Conservation (phyloP, 2,329 filamentous ascomycete species). For the Scedosporium minutisporum region DNA sequence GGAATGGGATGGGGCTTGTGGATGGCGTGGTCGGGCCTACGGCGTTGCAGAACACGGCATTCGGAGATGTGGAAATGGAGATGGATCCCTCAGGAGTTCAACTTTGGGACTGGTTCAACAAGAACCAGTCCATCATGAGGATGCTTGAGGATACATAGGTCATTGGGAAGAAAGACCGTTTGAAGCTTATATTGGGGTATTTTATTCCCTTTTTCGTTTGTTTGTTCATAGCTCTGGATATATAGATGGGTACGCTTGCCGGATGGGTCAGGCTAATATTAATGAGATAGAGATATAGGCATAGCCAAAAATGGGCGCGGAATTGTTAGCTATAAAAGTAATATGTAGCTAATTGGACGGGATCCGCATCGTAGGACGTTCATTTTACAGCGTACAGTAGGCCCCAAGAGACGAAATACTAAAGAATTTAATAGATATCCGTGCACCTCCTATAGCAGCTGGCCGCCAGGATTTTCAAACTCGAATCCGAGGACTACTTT, state of each 20-base stretch:
- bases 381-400: too few relatives aligned
- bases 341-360: neutral
- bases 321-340: neutral
- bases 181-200: too few relatives aligned
- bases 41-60: neutral
- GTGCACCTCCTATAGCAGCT: too few relatives aligned
- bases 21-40: neutral
- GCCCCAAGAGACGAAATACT: too few relatives aligned
- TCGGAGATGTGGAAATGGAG: slow-evolving; percentile 8
- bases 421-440: too few relatives aligned
- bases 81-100: slow-evolving; percentile 10
- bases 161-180: too few relatives aligned
- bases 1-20: neutral
- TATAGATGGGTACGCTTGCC: neutral
- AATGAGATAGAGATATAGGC: neutral
- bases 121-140: slow-evolving; percentile 13
- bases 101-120: slow-evolving; percentile 12
- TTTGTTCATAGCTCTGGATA: neutral
- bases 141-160: slow-evolving; percentile 10
- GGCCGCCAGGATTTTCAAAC: too few relatives aligned
- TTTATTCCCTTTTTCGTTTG: too few relatives aligned
- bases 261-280: neutral
- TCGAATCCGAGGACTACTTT: too few relatives aligned
- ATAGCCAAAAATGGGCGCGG: neutral
- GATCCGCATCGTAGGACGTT: too few relatives aligned